phyloP scores from a whole-genome alignment of 495 filamentous ascomycete species.

The Lasiosphaeria ovina region DNA sequence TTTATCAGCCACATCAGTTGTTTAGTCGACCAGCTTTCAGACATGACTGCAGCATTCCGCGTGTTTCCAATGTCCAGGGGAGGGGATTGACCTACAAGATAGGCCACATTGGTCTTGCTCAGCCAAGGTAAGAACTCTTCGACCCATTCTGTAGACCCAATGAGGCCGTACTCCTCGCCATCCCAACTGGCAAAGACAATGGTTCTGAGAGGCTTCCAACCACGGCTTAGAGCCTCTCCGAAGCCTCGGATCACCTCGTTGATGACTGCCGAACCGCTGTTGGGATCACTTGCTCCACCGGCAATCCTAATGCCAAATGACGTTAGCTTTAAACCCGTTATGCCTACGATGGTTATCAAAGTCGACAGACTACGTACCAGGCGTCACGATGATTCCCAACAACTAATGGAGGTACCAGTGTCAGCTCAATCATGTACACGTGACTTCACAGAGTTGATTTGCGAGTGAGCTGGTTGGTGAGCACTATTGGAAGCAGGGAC shows the following conservation, averaged over 20 bases:
- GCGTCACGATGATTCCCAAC: slow-evolving; percentile 97
- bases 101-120: slow-evolving; percentile 71
- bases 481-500: slow-evolving; percentile 3
- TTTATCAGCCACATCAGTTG: too few species aligned
- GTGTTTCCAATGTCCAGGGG: too few species aligned
- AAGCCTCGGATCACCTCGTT: slow-evolving; percentile 84
- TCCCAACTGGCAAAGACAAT: slow-evolving; percentile 97
- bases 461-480: not conserved
- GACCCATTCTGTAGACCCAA: slow-evolving; percentile 93
- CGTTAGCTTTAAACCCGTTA: too few species aligned
- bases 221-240: slow-evolving; percentile 69
- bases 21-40: too few species aligned
- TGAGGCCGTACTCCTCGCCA: slow-evolving; percentile 86
- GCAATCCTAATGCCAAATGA: slow-evolving; percentile 52
- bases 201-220: slow-evolving; percentile 88
- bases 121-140: slow-evolving; percentile 93
- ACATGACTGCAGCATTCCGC: too few species aligned
- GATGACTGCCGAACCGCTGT: slow-evolving; percentile 84
- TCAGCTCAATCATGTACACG: not conserved
- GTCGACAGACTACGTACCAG: slow-evolving; percentile 39
- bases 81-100: slow-evolving; percentile 48
- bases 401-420: slow-evolving; percentile 34
- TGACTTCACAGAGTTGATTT: too few species aligned
- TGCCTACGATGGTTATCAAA: not conserved
- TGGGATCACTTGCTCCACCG: slow-evolving; percentile 83